Percentiles rank a stretch among this genome's conserved stretches.
These are phyloP conservation scores for Protostelium mycophagum DNA, from an alignment of 78 protist genomes.

Conservation along the genomic window DNA sequence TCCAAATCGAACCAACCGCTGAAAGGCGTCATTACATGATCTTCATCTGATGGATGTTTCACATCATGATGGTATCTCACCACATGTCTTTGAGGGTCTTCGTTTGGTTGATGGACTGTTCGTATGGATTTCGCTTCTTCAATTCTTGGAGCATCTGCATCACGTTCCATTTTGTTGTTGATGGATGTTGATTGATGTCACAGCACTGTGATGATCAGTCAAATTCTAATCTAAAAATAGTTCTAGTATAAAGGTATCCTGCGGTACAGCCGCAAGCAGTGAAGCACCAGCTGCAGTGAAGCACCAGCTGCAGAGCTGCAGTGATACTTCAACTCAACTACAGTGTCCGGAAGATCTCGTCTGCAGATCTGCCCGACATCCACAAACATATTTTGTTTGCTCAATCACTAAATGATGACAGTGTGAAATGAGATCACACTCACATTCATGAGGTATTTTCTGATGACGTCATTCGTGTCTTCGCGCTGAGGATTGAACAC, in stretches of 20 bases:
- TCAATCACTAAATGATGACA: no score
- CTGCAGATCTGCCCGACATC: no score
- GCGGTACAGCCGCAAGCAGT: no score
- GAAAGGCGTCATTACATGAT: not conserved
- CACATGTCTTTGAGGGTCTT: not conserved
- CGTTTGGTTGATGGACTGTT: not conserved
- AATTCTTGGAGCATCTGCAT: not conserved
- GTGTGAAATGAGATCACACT: no score
- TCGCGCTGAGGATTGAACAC: constrained; percentile 5
- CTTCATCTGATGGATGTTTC: not conserved
- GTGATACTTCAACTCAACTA: no score
- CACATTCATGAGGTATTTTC: not conserved
- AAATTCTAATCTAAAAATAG: no score
- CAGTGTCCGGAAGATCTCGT: no score
- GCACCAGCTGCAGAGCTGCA: no score
- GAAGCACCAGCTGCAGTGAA: no score
- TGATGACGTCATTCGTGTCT: not conserved
- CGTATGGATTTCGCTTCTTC: not conserved
- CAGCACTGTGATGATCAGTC: no score
- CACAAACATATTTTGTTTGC: no score
- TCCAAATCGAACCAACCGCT: not conserved
- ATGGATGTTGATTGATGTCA: not conserved
- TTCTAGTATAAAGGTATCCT: no score
- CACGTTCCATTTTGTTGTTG: not conserved
- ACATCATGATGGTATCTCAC: not conserved